Percentiles rank a stretch among this genome's conserved stretches.
These are phyloP conservation scores for Hypoxylon sp. DNA, from an alignment of 2,329 filamentous ascomycete species.

Conservation along the genomic window DNA sequence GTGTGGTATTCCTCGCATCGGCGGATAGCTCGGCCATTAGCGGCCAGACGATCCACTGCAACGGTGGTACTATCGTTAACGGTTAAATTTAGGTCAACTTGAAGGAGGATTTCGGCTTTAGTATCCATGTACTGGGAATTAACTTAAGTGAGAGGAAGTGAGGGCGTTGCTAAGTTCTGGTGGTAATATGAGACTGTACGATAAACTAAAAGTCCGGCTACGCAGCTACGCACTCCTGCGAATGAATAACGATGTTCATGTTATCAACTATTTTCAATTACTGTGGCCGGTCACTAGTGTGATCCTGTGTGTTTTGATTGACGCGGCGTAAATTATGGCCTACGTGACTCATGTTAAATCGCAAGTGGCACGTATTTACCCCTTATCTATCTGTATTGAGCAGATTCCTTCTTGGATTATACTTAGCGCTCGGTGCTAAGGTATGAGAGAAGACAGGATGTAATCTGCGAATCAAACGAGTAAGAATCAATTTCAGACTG, in stretches of 20 bases:
- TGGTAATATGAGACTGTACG: slow-evolving; percentile 1
- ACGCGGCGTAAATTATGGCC: too few species aligned
- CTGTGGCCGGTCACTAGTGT: too few species aligned
- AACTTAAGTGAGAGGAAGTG: neutral
- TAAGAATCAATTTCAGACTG: neutral
- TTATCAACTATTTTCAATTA: neutral
- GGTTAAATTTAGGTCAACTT: slow-evolving; percentile 52
- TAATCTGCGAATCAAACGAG: neutral
- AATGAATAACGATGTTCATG: slow-evolving; percentile 30
- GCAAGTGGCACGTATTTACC: neutral
- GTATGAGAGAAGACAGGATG: too few species aligned
- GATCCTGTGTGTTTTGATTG: too few species aligned
- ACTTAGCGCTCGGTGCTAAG: too few species aligned
- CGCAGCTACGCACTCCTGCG: neutral
- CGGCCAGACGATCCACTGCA: slow-evolving; percentile 74
- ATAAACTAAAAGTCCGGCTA: neutral
- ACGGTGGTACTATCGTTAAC: slow-evolving; percentile 64
- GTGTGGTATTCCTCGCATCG: slow-evolving; percentile 84
- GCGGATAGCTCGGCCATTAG: slow-evolving; percentile 79
- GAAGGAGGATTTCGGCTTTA: neutral
- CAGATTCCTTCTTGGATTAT: too few species aligned
- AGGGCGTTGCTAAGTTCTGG: neutral
- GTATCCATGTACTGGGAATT: neutral
- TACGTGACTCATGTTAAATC: neutral
- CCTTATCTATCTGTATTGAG: too few species aligned